These are phyloP conservation scores for Articulospora tetracladia DNA, from an alignment of 495 filamentous ascomycete species.

Conservation along the genomic window DNA sequence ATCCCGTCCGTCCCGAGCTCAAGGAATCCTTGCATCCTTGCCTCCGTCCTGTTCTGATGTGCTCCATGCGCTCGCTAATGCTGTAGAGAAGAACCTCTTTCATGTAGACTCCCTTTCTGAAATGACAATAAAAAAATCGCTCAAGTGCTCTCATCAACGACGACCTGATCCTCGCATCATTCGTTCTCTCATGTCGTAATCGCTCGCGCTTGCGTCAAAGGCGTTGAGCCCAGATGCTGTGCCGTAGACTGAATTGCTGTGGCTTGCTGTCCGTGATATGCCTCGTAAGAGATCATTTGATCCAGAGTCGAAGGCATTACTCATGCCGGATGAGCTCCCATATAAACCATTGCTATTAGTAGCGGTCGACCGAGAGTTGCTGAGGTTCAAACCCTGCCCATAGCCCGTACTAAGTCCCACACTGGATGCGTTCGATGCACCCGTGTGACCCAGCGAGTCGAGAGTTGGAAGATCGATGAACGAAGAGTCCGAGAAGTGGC, in stretches of 20 bases:
- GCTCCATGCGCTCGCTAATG: not conserved
- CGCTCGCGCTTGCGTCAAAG: constrained; percentile 13
- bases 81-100: not conserved
- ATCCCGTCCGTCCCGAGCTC: no score
- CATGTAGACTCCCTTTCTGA: not conserved
- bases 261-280: constrained; percentile 8
- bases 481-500: constrained; percentile 22
- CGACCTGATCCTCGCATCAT: constrained; percentile 20
- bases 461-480: constrained; percentile 33
- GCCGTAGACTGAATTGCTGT: constrained; percentile 17
- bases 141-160: constrained; percentile 7
- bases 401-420: constrained; percentile 14
- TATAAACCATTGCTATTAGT: constrained; percentile 17
- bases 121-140: not conserved
- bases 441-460: constrained; percentile 38
- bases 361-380: constrained; percentile 11
- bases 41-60: not conserved
- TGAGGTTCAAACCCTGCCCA: constrained; percentile 21
- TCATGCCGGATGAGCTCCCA: constrained; percentile 15
- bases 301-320: constrained; percentile 14
- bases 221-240: constrained; percentile 13
- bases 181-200: constrained; percentile 23
- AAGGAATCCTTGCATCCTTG: not conserved
- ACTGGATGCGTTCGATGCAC: not conserved
- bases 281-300: constrained; percentile 16